Percentiles rank a stretch among this genome's conserved stretches.
These are phyloP conservation scores for Ascosphaera pollenicola DNA, from an alignment of 2,329 filamentous ascomycete species.

Conservation along the genomic window DNA sequence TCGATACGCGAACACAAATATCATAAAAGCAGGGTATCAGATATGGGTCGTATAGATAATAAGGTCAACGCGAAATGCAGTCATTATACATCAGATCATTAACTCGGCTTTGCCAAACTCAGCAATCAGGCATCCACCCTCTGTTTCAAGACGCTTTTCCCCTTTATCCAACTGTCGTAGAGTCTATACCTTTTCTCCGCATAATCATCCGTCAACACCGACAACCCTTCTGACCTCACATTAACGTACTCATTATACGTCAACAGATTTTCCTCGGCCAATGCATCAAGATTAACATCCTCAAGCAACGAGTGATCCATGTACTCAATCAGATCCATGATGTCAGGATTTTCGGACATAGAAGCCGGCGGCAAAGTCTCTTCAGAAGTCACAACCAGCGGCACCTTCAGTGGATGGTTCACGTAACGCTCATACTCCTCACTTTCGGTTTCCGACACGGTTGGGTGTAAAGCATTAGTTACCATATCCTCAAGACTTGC, in stretches of 20 bases:
- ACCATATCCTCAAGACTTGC: conserved; percentile 44
- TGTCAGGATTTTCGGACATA: conserved; percentile 31
- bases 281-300: conserved; percentile 22
- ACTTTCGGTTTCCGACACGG: conserved; percentile 51
- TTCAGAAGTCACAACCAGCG: conserved; percentile 34
- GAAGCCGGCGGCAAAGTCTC: conserved; percentile 15
- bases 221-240: conserved; percentile 62
- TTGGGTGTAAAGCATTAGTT: conserved; percentile 64
- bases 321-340: conserved; percentile 58
- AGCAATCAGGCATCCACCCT: conserved; percentile 26
- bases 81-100: no score
- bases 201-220: conserved; percentile 67
- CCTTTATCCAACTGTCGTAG: conserved; percentile 82
- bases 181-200: conserved; percentile 92
- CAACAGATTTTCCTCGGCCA: conserved; percentile 41
- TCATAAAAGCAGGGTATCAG: no score
- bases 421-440: conserved; percentile 81
- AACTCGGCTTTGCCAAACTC: no score
- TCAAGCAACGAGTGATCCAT: conserved; percentile 45
- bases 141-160: conserved; percentile 94
- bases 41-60: no score
- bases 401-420: conserved; percentile 68
- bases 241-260: conserved; percentile 59
- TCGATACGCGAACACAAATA: no score
- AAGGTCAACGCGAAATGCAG: no score